Conservation (phyloP, 306 rosid genomes). For the Sindora glabra region DNA sequence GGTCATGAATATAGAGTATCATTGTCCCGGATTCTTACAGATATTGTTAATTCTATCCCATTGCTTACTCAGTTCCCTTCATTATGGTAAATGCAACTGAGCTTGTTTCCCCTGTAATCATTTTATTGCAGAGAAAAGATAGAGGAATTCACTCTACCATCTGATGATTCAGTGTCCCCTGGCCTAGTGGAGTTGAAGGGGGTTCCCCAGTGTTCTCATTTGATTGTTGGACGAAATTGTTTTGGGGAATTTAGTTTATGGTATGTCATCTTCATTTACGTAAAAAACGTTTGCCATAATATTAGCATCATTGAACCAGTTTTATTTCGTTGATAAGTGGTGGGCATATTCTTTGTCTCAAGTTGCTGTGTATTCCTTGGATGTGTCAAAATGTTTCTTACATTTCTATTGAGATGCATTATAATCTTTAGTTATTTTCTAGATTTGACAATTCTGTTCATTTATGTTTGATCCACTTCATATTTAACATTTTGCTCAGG, state of each 20-base stretch:
- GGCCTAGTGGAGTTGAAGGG: conserved; percentile 72
- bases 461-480: conserved; percentile 15
- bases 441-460: background rate
- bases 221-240: conserved; percentile 56
- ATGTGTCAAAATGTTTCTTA: background rate
- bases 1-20: background rate
- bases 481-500: conserved; percentile 41
- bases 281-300: background rate
- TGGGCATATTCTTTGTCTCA: background rate
- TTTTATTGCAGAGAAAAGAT: conserved; percentile 54
- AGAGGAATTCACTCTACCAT: conserved; percentile 41
- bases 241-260: conserved; percentile 78
- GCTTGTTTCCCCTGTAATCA: conserved; percentile 14
- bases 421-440: background rate
- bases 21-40: background rate
- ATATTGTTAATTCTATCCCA: background rate
- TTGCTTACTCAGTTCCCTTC: background rate
- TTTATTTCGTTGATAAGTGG: background rate
- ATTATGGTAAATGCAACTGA: background rate
- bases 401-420: background rate
- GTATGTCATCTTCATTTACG: conserved; percentile 36
- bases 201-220: conserved; percentile 56
- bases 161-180: conserved; percentile 45
- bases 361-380: background rate
- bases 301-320: background rate